Base-by-base conservation (phyloP, 192 early-diverging fungal genomes). In the Linnemannia hyalina region DNA sequence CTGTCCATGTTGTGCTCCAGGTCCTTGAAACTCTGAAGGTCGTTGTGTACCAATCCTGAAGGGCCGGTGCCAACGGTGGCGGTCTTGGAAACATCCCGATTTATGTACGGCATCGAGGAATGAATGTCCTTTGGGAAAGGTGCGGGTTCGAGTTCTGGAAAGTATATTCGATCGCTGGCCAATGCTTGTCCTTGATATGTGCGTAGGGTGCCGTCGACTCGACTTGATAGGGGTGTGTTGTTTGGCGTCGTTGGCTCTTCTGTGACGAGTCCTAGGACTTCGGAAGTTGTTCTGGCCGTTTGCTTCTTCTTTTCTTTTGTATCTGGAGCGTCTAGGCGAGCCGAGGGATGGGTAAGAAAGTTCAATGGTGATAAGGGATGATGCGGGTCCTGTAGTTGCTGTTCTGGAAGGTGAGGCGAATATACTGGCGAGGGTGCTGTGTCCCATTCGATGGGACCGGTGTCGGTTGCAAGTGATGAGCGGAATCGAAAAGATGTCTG, bases 61-160 rank as follows among this genome's bases (percentile, higher is more conserved):
- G n/a, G 0, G 70, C 71, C 54, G 4, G 54, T n/a, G 44, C 55
- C 11, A 26, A 29, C 4, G 38, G 72, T 22, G 13, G 26, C 3
- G 26, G 60, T 4, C 60, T 65, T 65, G 8, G 11, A 29, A 18
- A 76, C 40, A 5, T 77, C 47, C 29, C 82, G 82, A 40, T 57
- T 83, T 11, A 75, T 49, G 11, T 80, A 79, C 44, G 77, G 77
- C 82, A 80, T 85, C 20, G 36, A 79, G 22, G 69, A 71, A 55
- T 85, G 82, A 36, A 85, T 85, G 40, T 85, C 78, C 26, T 23
- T 60, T 2, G 83, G 83, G 38, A 85, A 85, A 1, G 83, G 83
- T 15, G 83, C 83, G 6, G 83, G 78, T 15, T 57, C 70, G 23
- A 85, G 75, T 3, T 80, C 74, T 42, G 70, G 71, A 68, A 68